These are phyloP conservation scores for Kluyveromyces aestuarii DNA, from an alignment of 805 yeast species.

Conservation along the genomic window DNA sequence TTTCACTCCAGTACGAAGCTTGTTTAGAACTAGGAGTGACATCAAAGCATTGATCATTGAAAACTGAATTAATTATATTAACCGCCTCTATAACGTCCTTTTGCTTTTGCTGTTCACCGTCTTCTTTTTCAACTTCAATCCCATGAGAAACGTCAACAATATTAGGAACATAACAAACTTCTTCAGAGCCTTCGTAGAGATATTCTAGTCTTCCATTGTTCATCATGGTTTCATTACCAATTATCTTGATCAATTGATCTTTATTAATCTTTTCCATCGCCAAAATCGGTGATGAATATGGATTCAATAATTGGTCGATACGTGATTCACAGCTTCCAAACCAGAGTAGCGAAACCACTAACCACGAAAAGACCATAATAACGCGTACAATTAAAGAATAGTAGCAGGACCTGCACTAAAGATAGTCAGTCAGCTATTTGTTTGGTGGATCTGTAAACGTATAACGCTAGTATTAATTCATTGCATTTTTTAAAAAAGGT, in stretches of 20 bases:
- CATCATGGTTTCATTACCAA: neutral
- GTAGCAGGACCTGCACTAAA: neutral
- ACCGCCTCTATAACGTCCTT: constrained; percentile 13
- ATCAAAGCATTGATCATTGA: constrained; percentile 14
- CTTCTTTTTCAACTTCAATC: neutral
- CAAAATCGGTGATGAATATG: neutral
- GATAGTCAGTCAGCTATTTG: neutral
- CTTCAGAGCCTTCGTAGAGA: neutral
- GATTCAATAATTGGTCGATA: neutral
- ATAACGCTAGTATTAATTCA: neutral
- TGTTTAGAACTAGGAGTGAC: neutral
- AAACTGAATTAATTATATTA: constrained; percentile 8
- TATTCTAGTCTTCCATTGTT: neutral
- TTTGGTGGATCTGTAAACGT: neutral
- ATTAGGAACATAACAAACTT: neutral
- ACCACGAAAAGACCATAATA: neutral
- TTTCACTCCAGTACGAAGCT: neutral
- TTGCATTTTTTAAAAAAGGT: neutral
- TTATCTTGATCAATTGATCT: neutral
- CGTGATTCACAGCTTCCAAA: neutral
- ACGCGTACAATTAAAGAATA: neutral
- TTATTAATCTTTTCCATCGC: neutral
- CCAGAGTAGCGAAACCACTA: neutral
- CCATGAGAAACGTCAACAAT: neutral
- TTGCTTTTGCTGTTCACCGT: constrained; percentile 6